Evolutionary conservation across 176 grass and related monocot species (phyloP).

Genomic region (Themeda triandra): DNA sequence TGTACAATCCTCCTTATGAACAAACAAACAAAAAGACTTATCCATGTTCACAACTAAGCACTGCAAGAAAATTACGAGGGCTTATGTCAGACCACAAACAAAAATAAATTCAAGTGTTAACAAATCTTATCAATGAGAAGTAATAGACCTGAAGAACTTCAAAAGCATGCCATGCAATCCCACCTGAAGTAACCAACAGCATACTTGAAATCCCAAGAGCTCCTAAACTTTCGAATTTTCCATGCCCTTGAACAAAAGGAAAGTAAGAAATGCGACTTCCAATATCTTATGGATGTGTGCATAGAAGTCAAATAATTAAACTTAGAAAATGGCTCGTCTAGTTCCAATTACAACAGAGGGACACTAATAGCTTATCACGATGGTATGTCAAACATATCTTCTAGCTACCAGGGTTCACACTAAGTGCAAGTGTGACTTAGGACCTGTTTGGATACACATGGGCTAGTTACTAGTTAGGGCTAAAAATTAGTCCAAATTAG

Average conservation of each 20-base stretch:
- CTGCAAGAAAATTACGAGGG: background rate
- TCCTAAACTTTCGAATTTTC: slow-evolving; percentile 91
- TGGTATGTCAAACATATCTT: background rate
- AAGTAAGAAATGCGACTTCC: slow-evolving; percentile 4
- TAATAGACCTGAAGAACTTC: slow-evolving; percentile 91
- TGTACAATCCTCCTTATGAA: too few relatives aligned
- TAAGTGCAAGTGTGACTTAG: background rate
- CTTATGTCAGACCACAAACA: background rate
- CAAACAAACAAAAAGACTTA: too few relatives aligned
- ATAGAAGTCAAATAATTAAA: background rate
- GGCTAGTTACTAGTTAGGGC: too few relatives aligned
- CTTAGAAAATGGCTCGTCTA: background rate
- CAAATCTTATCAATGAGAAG: slow-evolving; percentile 26
- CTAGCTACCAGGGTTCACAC: background rate
- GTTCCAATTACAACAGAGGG: background rate
- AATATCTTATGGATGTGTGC: background rate
- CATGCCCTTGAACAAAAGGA: slow-evolving; percentile 61
- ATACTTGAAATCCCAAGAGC: slow-evolving; percentile 93
- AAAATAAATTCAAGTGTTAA: background rate
- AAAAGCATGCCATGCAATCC: slow-evolving; percentile 97
- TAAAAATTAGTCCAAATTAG: too few relatives aligned
- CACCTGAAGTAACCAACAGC: slow-evolving; percentile 85
- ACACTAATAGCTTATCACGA: background rate
- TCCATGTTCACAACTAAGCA: too few relatives aligned
- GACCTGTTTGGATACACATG: too few relatives aligned